Base-by-base conservation (phyloP, 2,329 filamentous ascomycete genomes). In the Cyanodermella asteris region DNA sequence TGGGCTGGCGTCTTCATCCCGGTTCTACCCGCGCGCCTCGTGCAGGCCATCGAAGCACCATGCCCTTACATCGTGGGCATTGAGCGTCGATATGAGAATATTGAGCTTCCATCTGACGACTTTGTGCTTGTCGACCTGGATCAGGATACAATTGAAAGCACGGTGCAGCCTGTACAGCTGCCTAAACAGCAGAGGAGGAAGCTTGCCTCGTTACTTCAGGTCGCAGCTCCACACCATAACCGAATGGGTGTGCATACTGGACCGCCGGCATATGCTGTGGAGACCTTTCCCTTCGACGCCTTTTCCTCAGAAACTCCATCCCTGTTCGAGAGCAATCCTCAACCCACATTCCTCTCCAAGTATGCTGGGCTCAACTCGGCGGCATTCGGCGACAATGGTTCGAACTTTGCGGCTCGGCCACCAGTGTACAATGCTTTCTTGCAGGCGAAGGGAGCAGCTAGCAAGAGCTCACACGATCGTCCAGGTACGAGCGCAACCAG, bases 61-160 rank as follows among this genome's bases (percentile, higher is more conserved):
- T 94, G 87, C 38, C 87, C 87, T 1, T 97, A 94, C 40, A 91
- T 97, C 36, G 80, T 94, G 21, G 87, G 87, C 24, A 78, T 97
- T 29, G 87, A 97, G 51, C 67, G 82, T 36, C 69, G 82, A 29
- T 94, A 94, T 43, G 78, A 90, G 38, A 68, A 68, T 29, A 65
- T 81, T 23, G 72, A 81, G 37, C 62, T 94, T 20, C 87, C 87
- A 0, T 80, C 91, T 5, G 87, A 94, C 39, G 87, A 94, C 42
- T 94, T 84, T 45, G 82, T 94, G 11, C 58, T 94, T 10, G 81
- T 94, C 18, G 87, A 97, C 47, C 57, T 97, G 25, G 87, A 97
- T 47, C 70, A 75, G 44, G 77, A 97, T 46, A 71, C 71, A 10
- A 82, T 97, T 31, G 78, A 91, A 42, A 75, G 80, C 24, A 87